These are phyloP conservation scores for Lachancea lanzarotensis DNA, from an alignment of 805 yeast genomes.

Conservation along the genomic window DNA sequence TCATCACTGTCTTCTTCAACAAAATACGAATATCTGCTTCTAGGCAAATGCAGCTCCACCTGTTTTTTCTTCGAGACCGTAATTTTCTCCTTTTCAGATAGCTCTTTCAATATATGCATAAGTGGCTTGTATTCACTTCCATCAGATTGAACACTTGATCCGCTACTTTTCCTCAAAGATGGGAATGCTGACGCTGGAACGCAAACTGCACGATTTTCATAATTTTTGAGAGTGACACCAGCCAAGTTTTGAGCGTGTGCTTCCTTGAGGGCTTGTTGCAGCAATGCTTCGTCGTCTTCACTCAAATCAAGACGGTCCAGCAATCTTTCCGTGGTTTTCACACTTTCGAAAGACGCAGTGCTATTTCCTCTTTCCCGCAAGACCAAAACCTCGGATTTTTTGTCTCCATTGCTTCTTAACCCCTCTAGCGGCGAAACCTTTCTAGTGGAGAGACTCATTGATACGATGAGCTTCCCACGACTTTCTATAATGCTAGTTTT, in stretches of 20 bases:
- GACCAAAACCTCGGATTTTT: background rate
- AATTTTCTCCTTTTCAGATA: constrained; percentile 8
- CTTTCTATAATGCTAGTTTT: background rate
- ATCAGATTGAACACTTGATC: constrained; percentile 1
- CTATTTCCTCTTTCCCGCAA: constrained; percentile 15
- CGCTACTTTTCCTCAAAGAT: constrained; percentile 17
- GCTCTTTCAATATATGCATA: constrained; percentile 3
- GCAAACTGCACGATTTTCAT: constrained; percentile 18
- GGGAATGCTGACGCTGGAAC: constrained; percentile 32
- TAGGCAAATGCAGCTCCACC: constrained; percentile 28
- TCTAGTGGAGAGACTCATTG: constrained; percentile 5
- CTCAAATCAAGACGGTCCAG: constrained; percentile 30
- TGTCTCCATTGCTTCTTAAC: background rate
- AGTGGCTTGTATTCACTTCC: background rate
- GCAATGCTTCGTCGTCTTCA: constrained; percentile 28
- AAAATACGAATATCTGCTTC: constrained; percentile 29
- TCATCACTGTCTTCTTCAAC: constrained; percentile 27
- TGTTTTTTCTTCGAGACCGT: constrained; percentile 12
- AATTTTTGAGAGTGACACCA: constrained; percentile 6
- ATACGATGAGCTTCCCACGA: background rate
- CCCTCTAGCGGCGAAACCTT: constrained; percentile 9
- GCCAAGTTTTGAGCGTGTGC: constrained; percentile 14
- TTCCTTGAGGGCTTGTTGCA: constrained; percentile 24
- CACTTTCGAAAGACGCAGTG: constrained; percentile 26
- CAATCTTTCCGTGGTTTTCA: constrained; percentile 27